Evolutionary conservation across 2,329 filamentous ascomycete species (phyloP).

Genomic region (Aspergillus amoenus): DNA sequence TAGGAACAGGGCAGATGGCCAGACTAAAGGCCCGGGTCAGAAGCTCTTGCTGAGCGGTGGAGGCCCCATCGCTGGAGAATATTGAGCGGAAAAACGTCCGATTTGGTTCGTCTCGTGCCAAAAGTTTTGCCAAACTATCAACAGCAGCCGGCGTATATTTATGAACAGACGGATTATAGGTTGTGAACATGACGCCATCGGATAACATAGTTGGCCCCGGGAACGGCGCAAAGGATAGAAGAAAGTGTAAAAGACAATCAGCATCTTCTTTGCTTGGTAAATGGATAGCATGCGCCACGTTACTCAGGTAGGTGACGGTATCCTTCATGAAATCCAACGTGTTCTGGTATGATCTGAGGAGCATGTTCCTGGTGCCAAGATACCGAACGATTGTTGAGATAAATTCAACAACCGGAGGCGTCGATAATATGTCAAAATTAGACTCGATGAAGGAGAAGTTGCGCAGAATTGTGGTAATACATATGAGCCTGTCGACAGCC

Average conservation of each 20-base stretch:
- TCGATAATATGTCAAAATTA: conserved; percentile 74
- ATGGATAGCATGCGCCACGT: conserved; percentile 77
- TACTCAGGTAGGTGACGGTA: conserved; percentile 82
- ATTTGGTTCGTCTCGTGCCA: conserved; percentile 93
- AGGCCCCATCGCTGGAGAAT: conserved; percentile 69
- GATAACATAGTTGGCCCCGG: conserved; percentile 63
- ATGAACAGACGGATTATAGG: conserved; percentile 78
- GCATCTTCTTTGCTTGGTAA: conserved; percentile 86
- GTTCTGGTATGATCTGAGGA: conserved; percentile 78
- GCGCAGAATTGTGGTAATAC: conserved; percentile 86
- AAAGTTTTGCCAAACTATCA: conserved; percentile 84
- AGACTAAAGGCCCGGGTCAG: conserved; percentile 85
- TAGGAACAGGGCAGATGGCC: conserved; percentile 80
- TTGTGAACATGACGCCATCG: conserved; percentile 69
- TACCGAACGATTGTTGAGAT: conserved; percentile 80
- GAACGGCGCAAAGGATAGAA: conserved; percentile 83
- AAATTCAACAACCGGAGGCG: conserved; percentile 76
- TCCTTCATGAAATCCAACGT: conserved; percentile 98
- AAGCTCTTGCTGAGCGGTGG: conserved; percentile 69
- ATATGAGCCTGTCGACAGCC: conserved; percentile 82
- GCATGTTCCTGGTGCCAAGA: conserved; percentile 82
- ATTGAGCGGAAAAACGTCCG: conserved; percentile 79
- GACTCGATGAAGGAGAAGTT: conserved; percentile 85
- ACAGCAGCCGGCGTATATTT: conserved; percentile 87
- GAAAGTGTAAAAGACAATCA: conserved; percentile 79